phyloP scores from a whole-genome alignment of 306 rosid species.

The Castanea mollissima region DNA sequence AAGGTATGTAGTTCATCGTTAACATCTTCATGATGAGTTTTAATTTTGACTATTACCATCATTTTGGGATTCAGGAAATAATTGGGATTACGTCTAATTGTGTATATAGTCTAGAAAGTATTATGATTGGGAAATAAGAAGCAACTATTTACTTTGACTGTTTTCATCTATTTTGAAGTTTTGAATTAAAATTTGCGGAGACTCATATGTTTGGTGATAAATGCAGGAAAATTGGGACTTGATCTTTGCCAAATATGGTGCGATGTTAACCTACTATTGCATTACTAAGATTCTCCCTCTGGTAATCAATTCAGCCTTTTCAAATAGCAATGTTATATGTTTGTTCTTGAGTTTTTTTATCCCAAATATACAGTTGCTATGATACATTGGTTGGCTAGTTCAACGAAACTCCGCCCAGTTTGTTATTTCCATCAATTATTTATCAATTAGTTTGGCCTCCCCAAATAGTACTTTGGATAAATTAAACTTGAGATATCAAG shows the following conservation, averaged over 20 bases:
- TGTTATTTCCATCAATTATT: too few relatives aligned
- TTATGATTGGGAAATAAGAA: neutral
- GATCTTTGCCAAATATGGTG: slow-evolving; percentile 57
- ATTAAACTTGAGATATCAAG: too few relatives aligned
- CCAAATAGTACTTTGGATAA: too few relatives aligned
- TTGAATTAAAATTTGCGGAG: neutral
- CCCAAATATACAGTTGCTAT: neutral
- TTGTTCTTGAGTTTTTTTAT: neutral
- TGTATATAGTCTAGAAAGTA: neutral
- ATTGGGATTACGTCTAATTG: neutral
- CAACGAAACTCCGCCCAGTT: slow-evolving; percentile 25
- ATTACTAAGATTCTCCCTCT: slow-evolving; percentile 34
- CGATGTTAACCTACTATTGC: slow-evolving; percentile 41
- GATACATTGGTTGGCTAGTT: neutral
- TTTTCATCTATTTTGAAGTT: neutral
- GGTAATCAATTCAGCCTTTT: slow-evolving; percentile 34
- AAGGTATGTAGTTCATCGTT: slow-evolving; percentile 33
- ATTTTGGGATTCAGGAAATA: slow-evolving; percentile 2
- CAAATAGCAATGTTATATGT: neutral
- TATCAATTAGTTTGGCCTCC: too few relatives aligned
- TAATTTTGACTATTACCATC: neutral
- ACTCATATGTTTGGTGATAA: slow-evolving; percentile 11
- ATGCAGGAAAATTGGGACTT: slow-evolving; percentile 70
- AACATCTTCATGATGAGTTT: neutral
- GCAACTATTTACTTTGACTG: too few relatives aligned